phyloP scores from a whole-genome alignment of 2,329 filamentous ascomycete species.

The Fusarium duplospermum region DNA sequence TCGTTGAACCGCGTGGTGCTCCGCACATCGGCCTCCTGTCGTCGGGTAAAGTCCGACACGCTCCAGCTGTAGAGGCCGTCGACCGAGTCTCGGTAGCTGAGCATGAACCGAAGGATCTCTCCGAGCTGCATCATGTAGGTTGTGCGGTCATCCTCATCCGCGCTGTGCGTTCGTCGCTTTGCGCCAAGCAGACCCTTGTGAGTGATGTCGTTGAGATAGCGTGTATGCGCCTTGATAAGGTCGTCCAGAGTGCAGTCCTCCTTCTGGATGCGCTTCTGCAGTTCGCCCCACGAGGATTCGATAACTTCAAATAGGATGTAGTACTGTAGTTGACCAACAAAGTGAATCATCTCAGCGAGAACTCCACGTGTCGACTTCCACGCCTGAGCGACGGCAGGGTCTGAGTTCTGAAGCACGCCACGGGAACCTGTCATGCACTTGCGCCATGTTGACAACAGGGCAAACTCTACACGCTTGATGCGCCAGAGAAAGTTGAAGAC shows the following conservation, averaged over 20 bases:
- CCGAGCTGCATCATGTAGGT: slow-evolving; percentile 92
- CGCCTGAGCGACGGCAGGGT: slow-evolving; percentile 75
- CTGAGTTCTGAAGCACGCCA: slow-evolving; percentile 84
- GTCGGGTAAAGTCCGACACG: slow-evolving; percentile 90
- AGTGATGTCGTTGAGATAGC: slow-evolving; percentile 93
- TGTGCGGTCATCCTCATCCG: slow-evolving; percentile 73
- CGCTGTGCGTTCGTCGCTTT: slow-evolving; percentile 58
- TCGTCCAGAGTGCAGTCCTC: slow-evolving; percentile 94
- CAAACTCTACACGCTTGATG: slow-evolving; percentile 97
- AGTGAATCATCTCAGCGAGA: slow-evolving; percentile 98
- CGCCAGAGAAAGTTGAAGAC: slow-evolving; percentile 99
- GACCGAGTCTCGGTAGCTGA: slow-evolving; percentile 91
- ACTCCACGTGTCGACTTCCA: slow-evolving; percentile 93
- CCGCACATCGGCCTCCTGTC: slow-evolving; percentile 87
- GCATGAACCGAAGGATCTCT: slow-evolving; percentile 93
- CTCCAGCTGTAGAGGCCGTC: slow-evolving; percentile 96
- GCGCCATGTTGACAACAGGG: slow-evolving; percentile 89
- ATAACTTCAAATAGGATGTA: slow-evolving; percentile 99
- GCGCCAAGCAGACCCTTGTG: slow-evolving; percentile 94
- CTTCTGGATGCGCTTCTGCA: slow-evolving; percentile 84
- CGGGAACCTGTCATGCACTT: slow-evolving; percentile 95
- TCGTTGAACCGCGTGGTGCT: slow-evolving; percentile 64
- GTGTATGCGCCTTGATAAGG: slow-evolving; percentile 89
- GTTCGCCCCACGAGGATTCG: slow-evolving; percentile 92
- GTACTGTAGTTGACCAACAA: slow-evolving; percentile 96